Evolutionary conservation across 2,329 filamentous ascomycete genomes (phyloP).

Genomic region (Alternaria sp.): DNA sequence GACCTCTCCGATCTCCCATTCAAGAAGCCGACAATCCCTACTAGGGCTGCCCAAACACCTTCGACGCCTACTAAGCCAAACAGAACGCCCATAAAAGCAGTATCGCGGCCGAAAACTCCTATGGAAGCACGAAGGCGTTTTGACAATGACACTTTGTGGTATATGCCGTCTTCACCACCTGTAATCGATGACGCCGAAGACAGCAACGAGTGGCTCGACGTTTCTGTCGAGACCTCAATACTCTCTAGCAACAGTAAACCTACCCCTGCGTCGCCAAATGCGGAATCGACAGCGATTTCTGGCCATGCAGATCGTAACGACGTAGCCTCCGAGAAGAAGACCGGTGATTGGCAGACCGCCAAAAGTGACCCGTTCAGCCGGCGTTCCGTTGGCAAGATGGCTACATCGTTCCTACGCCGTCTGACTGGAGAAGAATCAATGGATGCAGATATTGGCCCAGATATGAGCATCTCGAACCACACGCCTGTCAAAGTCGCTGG

Average conservation of each 20-base stretch:
- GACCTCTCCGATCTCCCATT: constrained; percentile 15
- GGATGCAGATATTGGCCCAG: neutral
- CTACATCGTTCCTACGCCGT: constrained; percentile 37
- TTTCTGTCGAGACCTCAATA: constrained; percentile 26
- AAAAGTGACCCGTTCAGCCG: constrained; percentile 41
- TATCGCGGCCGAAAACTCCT: constrained; percentile 17
- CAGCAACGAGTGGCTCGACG: constrained; percentile 6
- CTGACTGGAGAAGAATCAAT: constrained; percentile 30
- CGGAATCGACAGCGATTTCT: constrained; percentile 53
- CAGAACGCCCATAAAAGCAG: constrained; percentile 8
- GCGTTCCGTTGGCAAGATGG: constrained; percentile 15
- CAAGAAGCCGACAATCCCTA: constrained; percentile 29
- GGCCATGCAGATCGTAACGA: constrained; percentile 40
- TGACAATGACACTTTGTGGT: constrained; percentile 5
- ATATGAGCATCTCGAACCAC: neutral
- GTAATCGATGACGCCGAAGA: constrained; percentile 8
- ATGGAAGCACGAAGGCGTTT: constrained; percentile 5
- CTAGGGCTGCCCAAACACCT: constrained; percentile 14
- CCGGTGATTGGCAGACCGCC: constrained; percentile 38
- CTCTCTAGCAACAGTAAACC: constrained; percentile 55
- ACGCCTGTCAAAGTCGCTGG: neutral
- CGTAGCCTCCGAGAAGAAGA: constrained; percentile 41
- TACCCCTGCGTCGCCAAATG: constrained; percentile 52
- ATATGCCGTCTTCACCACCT: constrained; percentile 26
- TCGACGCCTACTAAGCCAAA: constrained; percentile 26